Base-by-base conservation (phyloP, 306 rosid species). In the Begonia peltatifolia region DNA sequence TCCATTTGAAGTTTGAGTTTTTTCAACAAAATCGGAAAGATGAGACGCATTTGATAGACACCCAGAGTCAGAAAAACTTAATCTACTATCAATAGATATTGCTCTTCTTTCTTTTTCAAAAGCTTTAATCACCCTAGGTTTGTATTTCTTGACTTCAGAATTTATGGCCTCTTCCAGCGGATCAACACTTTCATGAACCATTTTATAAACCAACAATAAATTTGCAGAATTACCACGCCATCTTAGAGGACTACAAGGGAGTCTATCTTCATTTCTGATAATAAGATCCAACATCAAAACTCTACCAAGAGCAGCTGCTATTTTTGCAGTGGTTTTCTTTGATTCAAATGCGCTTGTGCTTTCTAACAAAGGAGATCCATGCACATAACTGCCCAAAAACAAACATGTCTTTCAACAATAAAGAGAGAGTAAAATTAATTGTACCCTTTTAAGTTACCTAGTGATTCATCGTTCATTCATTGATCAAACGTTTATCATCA, bases 181-280 rank as follows among this genome's bases (percentile, higher is more conserved):
- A 67, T 85, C 77, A 68, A 75, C 52, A 71, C 68, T 73, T 54
- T 59, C 73, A 53, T 63, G 59, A 12, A 67, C 56, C 73, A 44
- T 62, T 69, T 81, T 81, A 65, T 81, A 94, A 52, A 82, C 84
- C 60, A 81, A 69, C 79, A 90, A 65, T 60, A 90, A 73, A 79
- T 90, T 90, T 53, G 99, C 87, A 47, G 82, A 64, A 68, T 90
- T 90, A 55, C 99, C 96, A 56, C 96, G 92, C 99, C 99, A 90
- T 54, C 94, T 72, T 63, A 90, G 99, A 63, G 70, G 70, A 51
- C 84, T 92, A 42, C 96, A 86, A 46, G 96, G 99, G 61, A 90
- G 84, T 61, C 96, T 81, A 75, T 90, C 99, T 83, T 90, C 99
- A 58, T 90, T 90, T 78, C 99, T 78, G 54, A 90, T 90, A 54